A percentile compares a stretch with the other conserved stretches of the same genome.
Evolutionary conservation across 2,329 filamentous ascomycete genomes (phyloP).

Genomic region (Diaporthe capsici): DNA sequence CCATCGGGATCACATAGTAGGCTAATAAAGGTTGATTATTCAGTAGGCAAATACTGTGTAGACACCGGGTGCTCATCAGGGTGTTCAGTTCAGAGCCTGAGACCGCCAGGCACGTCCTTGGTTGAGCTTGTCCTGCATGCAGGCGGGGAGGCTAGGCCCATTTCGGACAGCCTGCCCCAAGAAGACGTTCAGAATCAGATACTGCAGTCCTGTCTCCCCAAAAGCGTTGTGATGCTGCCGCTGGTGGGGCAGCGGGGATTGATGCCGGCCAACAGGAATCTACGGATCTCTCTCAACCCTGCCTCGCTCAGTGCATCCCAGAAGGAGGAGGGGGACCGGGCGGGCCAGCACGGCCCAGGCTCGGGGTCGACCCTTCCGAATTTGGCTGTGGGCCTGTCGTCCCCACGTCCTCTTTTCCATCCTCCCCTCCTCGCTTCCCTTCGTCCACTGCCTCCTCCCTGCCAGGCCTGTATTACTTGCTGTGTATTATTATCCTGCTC

Average conservation of each 20-base stretch:
- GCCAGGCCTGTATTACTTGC: not conserved
- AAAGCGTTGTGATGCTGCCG: slow-evolving; percentile 3
- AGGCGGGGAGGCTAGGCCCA: not conserved
- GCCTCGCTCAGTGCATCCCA: not conserved
- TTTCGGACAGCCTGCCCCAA: too few relatives aligned
- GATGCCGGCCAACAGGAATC: slow-evolving; percentile 24
- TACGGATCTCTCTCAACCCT: not conserved
- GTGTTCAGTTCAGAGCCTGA: not conserved
- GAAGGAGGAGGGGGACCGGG: not conserved
- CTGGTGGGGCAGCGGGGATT: not conserved
- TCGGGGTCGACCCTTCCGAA: slow-evolving; percentile 2
- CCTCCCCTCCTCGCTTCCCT: not conserved
- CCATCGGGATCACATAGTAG: not conserved
- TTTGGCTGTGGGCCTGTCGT: not conserved
- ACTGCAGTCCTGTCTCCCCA: not conserved
- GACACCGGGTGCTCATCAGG: not conserved
- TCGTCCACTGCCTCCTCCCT: not conserved
- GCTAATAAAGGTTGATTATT: too few relatives aligned
- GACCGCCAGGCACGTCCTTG: not conserved
- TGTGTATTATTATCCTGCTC: too few relatives aligned
- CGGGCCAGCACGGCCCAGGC: not conserved
- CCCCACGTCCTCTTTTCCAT: not conserved
- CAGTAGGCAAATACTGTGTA: too few relatives aligned
- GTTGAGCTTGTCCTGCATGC: slow-evolving; percentile 10
- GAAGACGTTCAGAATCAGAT: not conserved